Conservation (phyloP, 768 basidiomycete genomes). For the Trametes villosa region DNA sequence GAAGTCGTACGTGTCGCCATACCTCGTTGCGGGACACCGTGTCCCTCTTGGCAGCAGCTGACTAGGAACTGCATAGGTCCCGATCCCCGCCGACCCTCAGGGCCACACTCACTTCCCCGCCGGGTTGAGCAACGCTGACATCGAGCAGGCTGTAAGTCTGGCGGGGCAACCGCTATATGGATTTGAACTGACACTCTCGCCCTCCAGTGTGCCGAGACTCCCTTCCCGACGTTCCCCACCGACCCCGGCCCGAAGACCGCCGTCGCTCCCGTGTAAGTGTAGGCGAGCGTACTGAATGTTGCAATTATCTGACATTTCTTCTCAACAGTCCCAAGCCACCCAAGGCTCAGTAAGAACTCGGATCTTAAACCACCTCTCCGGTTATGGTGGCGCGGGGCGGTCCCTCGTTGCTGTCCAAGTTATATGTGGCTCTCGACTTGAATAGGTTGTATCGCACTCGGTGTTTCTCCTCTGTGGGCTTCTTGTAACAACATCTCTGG, state of each 20-base stretch:
- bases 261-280: slow-evolving; percentile 37
- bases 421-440: not conserved
- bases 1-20: slow-evolving; percentile 13
- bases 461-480: not conserved
- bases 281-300: not conserved
- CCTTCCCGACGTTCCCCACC: slow-evolving; percentile 25
- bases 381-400: slow-evolving; percentile 7
- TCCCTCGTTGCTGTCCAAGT: not conserved
- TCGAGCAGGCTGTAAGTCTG: slow-evolving; percentile 28
- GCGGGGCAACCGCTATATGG: not conserved
- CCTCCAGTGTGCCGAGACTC: slow-evolving; percentile 18
- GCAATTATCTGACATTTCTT: not conserved
- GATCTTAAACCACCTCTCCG: not conserved
- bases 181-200: not conserved
- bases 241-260: slow-evolving; percentile 37
- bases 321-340: slow-evolving; percentile 10
- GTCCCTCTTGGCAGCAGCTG: not conserved
- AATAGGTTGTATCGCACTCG: not conserved
- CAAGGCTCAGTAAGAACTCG: not conserved
- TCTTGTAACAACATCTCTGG: not conserved
- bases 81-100: slow-evolving; percentile 13
- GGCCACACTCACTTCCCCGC: slow-evolving; percentile 27
- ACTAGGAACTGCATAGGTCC: not conserved
- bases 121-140: slow-evolving; percentile 23
- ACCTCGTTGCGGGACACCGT: not conserved